These are phyloP conservation scores for Schwanniomyces polymorphus DNA, from an alignment of 805 yeast genomes.

Conservation along the genomic window DNA sequence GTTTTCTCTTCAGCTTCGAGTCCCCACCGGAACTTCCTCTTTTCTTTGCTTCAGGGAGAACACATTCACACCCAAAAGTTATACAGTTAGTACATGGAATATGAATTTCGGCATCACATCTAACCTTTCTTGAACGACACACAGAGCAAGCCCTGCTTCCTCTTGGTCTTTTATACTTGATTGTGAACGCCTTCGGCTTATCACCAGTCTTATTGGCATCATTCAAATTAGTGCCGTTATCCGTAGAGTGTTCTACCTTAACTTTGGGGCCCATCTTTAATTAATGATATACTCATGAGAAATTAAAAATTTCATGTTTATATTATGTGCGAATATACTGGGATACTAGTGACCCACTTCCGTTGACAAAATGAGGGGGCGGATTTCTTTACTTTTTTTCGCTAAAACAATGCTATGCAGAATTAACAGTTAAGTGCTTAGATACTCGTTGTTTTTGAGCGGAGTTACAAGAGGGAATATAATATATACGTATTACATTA, in stretches of 20 bases:
- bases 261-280: slow-evolving; percentile 14
- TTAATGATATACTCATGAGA: background rate
- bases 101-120: slow-evolving; percentile 67
- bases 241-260: slow-evolving; percentile 10
- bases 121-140: slow-evolving; percentile 78
- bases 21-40: slow-evolving; percentile 27
- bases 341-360: too few species aligned
- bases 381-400: too few species aligned
- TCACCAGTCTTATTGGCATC: slow-evolving; percentile 9
- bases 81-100: slow-evolving; percentile 58
- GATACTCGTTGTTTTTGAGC: too few species aligned
- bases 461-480: too few species aligned
- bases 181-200: slow-evolving; percentile 45
- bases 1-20: slow-evolving; percentile 13
- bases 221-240: background rate
- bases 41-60: slow-evolving; percentile 60
- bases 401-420: too few species aligned
- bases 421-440: too few species aligned
- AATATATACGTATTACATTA: too few species aligned
- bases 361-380: too few species aligned
- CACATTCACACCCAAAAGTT: slow-evolving; percentile 71
- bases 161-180: slow-evolving; percentile 53
- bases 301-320: too few species aligned
- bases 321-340: too few species aligned
- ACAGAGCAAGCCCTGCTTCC: slow-evolving; percentile 74